phyloP scores from a whole-genome alignment of 2,329 filamentous ascomycete genomes.

The Blastomyces emzantsi region DNA sequence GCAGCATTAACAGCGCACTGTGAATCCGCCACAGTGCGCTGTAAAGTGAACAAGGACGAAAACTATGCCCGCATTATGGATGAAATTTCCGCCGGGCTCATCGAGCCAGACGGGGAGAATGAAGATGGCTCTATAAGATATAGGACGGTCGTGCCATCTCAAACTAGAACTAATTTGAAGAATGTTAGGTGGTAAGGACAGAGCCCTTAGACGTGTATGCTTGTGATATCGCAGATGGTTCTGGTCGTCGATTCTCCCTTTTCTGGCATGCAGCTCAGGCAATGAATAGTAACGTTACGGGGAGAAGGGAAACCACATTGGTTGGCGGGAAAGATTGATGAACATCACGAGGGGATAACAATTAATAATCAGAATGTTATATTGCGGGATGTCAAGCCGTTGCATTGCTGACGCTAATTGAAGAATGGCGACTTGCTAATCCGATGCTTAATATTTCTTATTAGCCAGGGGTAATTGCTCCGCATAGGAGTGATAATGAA shows the following conservation, averaged over 20 bases:
- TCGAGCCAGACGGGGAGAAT: conserved; percentile 26
- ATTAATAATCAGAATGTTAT: neutral
- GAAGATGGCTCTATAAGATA: conserved; percentile 30
- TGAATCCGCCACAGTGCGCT: conserved; percentile 30
- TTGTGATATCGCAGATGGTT: neutral
- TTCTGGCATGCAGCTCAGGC: neutral
- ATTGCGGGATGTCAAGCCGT: neutral
- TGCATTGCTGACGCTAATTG: neutral
- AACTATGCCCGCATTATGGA: conserved; percentile 30
- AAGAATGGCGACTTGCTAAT: neutral
- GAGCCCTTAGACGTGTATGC: neutral
- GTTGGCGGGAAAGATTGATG: neutral
- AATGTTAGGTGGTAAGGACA: conserved; percentile 14
- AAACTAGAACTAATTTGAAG: conserved; percentile 14
- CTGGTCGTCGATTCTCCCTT: neutral
- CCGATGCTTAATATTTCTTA: neutral
- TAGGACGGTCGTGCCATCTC: conserved; percentile 16
- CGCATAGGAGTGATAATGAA: neutral
- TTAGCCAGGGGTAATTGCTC: neutral
- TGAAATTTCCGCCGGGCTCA: conserved; percentile 32
- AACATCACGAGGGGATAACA: neutral
- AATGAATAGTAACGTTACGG: too few species aligned
- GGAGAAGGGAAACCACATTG: neutral
- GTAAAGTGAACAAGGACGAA: conserved; percentile 25
- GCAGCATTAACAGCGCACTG: conserved; percentile 35